phyloP scores from a whole-genome alignment of 169 alveolate species.

The Ichthyophthirius multifiliis region DNA sequence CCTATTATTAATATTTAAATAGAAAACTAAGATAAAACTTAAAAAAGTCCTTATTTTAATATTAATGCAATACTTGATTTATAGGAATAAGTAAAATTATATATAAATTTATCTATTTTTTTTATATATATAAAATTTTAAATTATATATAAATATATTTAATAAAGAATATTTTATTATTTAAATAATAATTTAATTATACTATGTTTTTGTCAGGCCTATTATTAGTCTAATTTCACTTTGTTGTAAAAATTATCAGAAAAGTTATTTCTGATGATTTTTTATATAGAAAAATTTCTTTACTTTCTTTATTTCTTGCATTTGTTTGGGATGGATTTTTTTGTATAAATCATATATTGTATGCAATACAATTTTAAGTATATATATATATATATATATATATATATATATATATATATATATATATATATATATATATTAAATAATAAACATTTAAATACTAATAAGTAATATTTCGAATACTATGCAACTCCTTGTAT shows the following conservation, averaged over 20 bases:
- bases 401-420: no score
- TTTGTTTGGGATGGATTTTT: constrained; percentile 3
- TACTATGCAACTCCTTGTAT: neutral
- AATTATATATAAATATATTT: neutral
- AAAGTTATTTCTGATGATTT: neutral
- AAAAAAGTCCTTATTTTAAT: neutral
- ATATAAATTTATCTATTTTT: no score
- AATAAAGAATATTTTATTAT: neutral
- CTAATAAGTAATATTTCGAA: neutral
- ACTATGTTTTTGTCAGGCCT: neutral
- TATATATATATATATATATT: neutral
- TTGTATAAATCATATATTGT: neutral
- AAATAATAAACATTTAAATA: neutral
- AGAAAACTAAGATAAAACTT: neutral
- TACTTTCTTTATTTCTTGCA: neutral
- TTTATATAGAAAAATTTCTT: neutral
- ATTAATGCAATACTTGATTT: neutral
- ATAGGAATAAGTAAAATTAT: neutral
- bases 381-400: no score
- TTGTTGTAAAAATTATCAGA: neutral
- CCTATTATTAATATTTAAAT: neutral
- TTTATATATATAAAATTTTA: no score
- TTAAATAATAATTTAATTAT: neutral
- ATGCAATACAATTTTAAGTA: neutral
- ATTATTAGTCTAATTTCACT: neutral